Conservation (phyloP, 2,329 filamentous ascomycete species). For the Delphinella strobiligena region DNA sequence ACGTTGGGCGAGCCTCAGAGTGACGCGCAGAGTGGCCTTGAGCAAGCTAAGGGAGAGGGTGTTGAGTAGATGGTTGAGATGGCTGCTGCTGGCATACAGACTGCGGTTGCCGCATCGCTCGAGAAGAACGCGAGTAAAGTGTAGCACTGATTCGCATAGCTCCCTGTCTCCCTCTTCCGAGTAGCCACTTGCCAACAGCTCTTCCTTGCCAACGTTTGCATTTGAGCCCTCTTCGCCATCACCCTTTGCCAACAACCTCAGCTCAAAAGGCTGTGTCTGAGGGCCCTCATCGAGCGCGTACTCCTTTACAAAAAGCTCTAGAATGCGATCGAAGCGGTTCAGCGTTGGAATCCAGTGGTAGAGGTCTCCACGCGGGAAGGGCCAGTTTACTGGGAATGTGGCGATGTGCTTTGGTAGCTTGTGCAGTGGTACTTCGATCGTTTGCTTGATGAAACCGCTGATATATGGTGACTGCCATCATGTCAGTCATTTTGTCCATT, state of each 20-base stretch:
- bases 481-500: slow-evolving; percentile 18
- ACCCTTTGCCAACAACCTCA: slow-evolving; percentile 50
- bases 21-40: slow-evolving; percentile 65
- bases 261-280: slow-evolving; percentile 64
- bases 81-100: slow-evolving; percentile 86
- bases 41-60: slow-evolving; percentile 73
- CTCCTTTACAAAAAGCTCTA: slow-evolving; percentile 67
- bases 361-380: slow-evolving; percentile 85
- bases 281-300: slow-evolving; percentile 74
- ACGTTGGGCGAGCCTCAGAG: slow-evolving; percentile 76
- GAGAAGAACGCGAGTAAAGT: slow-evolving; percentile 76
- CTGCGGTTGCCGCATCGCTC: slow-evolving; percentile 96
- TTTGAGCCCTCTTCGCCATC: slow-evolving; percentile 30
- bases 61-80: slow-evolving; percentile 80
- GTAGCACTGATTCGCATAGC: slow-evolving; percentile 66
- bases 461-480: slow-evolving; percentile 68
- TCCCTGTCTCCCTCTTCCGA: slow-evolving; percentile 64
- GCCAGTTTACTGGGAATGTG: slow-evolving; percentile 81
- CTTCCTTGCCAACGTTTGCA: slow-evolving; percentile 20
- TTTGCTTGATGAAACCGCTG: slow-evolving; percentile 62
- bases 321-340: slow-evolving; percentile 82
- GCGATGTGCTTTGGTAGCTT: slow-evolving; percentile 65
- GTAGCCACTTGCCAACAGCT: slow-evolving; percentile 40
- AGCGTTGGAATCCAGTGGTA: slow-evolving; percentile 97
- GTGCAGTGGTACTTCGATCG: slow-evolving; percentile 57